Conservation (phyloP, 345 rosid species). For the Euphorbia tirucalli region DNA sequence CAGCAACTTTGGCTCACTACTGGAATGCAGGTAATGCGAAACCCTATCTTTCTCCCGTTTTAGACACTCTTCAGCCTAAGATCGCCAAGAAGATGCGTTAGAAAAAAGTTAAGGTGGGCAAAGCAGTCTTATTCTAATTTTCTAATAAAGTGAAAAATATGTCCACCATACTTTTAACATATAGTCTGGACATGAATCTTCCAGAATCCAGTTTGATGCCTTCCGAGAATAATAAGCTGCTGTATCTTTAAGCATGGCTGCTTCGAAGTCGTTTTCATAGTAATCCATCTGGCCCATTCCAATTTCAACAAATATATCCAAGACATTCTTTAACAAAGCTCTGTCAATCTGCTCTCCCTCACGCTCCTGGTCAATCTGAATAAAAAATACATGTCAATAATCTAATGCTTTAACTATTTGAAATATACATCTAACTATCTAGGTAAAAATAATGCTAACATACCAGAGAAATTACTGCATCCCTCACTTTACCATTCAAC, state of each 20-base stretch:
- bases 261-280: conserved; percentile 42
- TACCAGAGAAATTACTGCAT: conserved; percentile 39
- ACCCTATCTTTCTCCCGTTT: conserved; percentile 43
- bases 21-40: conserved; percentile 37
- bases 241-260: conserved; percentile 34
- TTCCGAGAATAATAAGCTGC: conserved; percentile 39
- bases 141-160: not conserved
- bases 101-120: not conserved
- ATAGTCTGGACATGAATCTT: conserved; percentile 43
- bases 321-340: conserved; percentile 42
- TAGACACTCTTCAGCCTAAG: conserved; percentile 39
- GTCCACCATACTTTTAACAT: conserved; percentile 36
- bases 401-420: not conserved
- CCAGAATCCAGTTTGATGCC: conserved; percentile 45
- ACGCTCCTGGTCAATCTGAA: conserved; percentile 45
- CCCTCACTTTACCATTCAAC: conserved; percentile 30
- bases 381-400: not conserved
- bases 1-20: conserved; percentile 38
- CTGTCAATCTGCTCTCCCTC: conserved; percentile 46
- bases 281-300: conserved; percentile 29
- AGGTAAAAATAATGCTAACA: not conserved
- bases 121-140: no score
- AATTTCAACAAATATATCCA: conserved; percentile 36
- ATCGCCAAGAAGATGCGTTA: not conserved
- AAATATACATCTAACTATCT: not conserved